These are phyloP conservation scores for Candolleomyces efflorescens DNA, from an alignment of 768 basidiomycete species.

Conservation along the genomic window DNA sequence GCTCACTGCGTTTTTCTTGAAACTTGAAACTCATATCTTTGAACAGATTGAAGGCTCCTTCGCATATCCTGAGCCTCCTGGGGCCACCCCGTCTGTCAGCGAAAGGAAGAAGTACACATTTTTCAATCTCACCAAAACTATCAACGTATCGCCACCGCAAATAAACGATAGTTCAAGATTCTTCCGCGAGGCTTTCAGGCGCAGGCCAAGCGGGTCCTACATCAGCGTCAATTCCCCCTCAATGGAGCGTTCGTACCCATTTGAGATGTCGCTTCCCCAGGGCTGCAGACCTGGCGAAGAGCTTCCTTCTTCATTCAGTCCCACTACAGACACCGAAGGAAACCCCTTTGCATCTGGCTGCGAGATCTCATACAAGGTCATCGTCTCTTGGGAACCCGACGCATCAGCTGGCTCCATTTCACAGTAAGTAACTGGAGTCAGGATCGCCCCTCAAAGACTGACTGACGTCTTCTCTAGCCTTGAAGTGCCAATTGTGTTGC, in stretches of 20 bases:
- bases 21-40: not conserved
- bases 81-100: conserved; percentile 18
- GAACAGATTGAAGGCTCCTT: conserved; percentile 62
- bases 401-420: conserved; percentile 34
- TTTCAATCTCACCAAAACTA: conserved; percentile 40
- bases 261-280: conserved; percentile 54
- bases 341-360: conserved; percentile 45
- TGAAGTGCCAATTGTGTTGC: conserved; percentile 60
- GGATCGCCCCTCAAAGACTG: conserved; percentile 7
- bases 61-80: conserved; percentile 31
- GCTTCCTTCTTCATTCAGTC: conserved; percentile 56
- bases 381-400: conserved; percentile 54
- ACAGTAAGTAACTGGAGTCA: conserved; percentile 36
- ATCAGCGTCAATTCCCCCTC: conserved; percentile 28
- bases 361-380: conserved; percentile 52
- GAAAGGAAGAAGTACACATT: conserved; percentile 42
- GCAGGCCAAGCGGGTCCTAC: conserved; percentile 41
- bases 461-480: conserved; percentile 35
- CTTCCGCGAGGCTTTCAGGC: conserved; percentile 42
- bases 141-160: conserved; percentile 32
- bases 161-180: conserved; percentile 27
- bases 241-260: conserved; percentile 40
- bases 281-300: conserved; percentile 49
- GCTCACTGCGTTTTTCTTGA: not conserved
- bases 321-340: conserved; percentile 21